Evolutionary conservation across 768 basidiomycete genomes (phyloP).

Genomic region (Lentinus tigrinus): DNA sequence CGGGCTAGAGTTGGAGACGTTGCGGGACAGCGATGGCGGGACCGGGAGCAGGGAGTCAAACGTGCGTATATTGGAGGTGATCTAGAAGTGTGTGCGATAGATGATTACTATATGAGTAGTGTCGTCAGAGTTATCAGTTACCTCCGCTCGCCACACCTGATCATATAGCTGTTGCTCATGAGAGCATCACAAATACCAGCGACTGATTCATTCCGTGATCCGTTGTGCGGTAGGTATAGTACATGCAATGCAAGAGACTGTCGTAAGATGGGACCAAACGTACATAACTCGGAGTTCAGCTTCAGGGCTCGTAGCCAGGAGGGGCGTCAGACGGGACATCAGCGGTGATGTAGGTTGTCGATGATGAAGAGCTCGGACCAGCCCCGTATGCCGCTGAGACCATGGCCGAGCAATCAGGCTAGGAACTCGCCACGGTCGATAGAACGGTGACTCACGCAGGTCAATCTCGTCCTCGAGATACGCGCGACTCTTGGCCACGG

Average conservation of each 20-base stretch:
- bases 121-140: no score
- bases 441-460: conserved; percentile 47
- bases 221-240: no score
- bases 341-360: conserved; percentile 10
- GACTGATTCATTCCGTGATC: not conserved
- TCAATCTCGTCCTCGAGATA: conserved; percentile 55
- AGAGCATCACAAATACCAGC: not conserved
- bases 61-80: not conserved
- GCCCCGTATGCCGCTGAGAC: conserved; percentile 18
- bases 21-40: no score
- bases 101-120: no score
- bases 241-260: not conserved
- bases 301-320: conserved; percentile 27
- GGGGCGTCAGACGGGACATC: conserved; percentile 26
- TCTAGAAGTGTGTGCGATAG: no score
- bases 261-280: not conserved
- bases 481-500: conserved; percentile 73
- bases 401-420: not conserved
- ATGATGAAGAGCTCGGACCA: conserved; percentile 9
- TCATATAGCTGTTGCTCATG: not conserved
- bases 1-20: no score
- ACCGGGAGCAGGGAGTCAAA: no score
- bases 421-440: not conserved
- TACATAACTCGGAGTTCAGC: not conserved
- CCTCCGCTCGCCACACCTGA: not conserved